Evolutionary conservation across 768 basidiomycete species (phyloP).

Genomic region (Antrodiella citrinella): DNA sequence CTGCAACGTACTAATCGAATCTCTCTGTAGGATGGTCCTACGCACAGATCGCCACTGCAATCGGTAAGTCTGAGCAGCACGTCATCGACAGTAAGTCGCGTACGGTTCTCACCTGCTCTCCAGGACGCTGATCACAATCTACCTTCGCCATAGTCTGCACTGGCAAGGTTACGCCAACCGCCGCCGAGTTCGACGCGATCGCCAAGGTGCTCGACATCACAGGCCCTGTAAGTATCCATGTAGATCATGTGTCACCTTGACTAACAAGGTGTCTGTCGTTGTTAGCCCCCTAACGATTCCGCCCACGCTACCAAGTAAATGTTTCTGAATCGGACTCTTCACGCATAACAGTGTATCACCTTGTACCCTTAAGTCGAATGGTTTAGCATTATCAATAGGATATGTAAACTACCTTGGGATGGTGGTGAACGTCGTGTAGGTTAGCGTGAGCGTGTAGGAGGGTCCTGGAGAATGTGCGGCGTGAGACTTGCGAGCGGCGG

Average conservation of each 20-base stretch:
- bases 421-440: no score
- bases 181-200: constrained; percentile 22
- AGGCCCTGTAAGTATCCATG: constrained; percentile 11
- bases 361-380: background rate
- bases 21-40: constrained; percentile 38
- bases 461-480: no score
- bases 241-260: background rate
- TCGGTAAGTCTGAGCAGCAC: constrained; percentile 36
- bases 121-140: background rate
- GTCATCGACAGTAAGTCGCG: constrained; percentile 43
- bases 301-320: constrained; percentile 19
- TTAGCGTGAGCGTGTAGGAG: no score
- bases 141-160: constrained; percentile 18
- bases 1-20: background rate
- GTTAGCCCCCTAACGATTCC: constrained; percentile 21
- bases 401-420: no score
- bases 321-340: no score
- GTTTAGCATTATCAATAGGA: no score
- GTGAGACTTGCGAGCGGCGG: no score
- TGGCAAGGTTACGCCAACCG: constrained; percentile 15
- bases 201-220: constrained; percentile 21
- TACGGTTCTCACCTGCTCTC: no score
- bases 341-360: no score
- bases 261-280: background rate
- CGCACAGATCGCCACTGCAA: constrained; percentile 36